phyloP scores from a whole-genome alignment of 2,329 filamentous ascomycete species.

The Bipolaris bicolor region DNA sequence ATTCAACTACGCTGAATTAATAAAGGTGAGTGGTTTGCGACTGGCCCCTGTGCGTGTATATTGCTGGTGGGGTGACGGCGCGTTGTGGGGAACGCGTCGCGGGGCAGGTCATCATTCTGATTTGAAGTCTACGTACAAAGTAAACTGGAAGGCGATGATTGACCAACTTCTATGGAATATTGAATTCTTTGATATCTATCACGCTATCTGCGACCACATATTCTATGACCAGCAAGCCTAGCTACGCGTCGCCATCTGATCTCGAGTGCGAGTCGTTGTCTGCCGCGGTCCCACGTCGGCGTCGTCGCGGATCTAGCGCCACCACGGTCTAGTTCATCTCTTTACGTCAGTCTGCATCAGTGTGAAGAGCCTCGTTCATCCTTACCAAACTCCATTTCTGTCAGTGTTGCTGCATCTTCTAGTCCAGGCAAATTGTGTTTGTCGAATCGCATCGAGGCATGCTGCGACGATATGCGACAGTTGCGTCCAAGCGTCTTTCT shows the following conservation, averaged over 20 bases:
- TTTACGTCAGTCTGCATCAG: conserved; percentile 30
- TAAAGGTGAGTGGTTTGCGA: not conserved
- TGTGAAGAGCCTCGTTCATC: conserved; percentile 16
- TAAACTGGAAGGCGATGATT: too few species aligned
- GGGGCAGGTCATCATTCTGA: conserved; percentile 16
- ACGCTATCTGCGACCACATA: not conserved
- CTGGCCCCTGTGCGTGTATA: not conserved
- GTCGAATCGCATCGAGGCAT: conserved; percentile 18
- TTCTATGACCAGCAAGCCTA: conserved; percentile 7
- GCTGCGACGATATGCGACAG: conserved; percentile 44
- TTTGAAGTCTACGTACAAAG: not conserved
- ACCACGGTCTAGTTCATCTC: conserved; percentile 1
- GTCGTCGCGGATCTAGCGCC: not conserved
- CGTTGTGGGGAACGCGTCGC: conserved; percentile 17
- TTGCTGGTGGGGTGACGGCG: conserved; percentile 1
- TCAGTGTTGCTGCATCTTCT: conserved; percentile 2
- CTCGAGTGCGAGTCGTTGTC: not conserved
- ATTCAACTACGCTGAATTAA: not conserved
- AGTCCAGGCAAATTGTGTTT: not conserved
- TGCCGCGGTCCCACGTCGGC: conserved; percentile 1
- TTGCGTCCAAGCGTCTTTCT: conserved; percentile 37
- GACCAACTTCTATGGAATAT: too few species aligned
- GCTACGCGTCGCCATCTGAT: not conserved
- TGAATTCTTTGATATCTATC: not conserved
- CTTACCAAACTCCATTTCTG: conserved; percentile 6